These are phyloP conservation scores for Candida qinlingensis DNA, from an alignment of 805 yeast genomes.

Conservation along the genomic window DNA sequence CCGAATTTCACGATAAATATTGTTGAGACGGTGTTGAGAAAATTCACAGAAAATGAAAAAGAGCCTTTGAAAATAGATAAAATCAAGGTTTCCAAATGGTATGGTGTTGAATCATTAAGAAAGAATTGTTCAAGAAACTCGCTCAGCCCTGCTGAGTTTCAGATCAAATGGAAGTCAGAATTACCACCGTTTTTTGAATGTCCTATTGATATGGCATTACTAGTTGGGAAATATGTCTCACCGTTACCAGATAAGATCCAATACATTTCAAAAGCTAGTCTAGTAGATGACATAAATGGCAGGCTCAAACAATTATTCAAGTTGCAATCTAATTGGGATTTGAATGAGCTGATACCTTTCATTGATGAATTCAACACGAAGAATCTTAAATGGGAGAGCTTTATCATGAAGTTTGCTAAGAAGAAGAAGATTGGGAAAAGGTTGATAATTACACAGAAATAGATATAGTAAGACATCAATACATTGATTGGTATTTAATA, in stretches of 20 bases:
- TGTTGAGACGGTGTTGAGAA: slow-evolving; percentile 44
- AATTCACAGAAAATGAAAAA: slow-evolving; percentile 32
- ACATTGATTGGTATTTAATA: background rate
- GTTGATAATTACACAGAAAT: slow-evolving; percentile 28
- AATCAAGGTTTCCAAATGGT: slow-evolving; percentile 48
- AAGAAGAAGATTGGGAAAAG: slow-evolving; percentile 43
- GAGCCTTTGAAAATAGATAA: slow-evolving; percentile 36
- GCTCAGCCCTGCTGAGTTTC: slow-evolving; percentile 44
- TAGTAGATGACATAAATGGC: slow-evolving; percentile 43
- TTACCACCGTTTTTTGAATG: slow-evolving; percentile 62
- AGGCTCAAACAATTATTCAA: slow-evolving; percentile 51
- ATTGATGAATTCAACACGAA: slow-evolving; percentile 52
- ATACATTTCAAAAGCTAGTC: slow-evolving; percentile 42
- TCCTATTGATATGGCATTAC: slow-evolving; percentile 46
- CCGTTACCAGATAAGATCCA: slow-evolving; percentile 43
- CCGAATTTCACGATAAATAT: slow-evolving; percentile 36
- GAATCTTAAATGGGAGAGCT: slow-evolving; percentile 49
- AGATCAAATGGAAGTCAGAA: slow-evolving; percentile 56
- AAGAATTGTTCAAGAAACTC: slow-evolving; percentile 27
- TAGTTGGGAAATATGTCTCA: slow-evolving; percentile 50
- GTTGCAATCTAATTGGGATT: slow-evolving; percentile 52
- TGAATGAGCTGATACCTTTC: slow-evolving; percentile 60
- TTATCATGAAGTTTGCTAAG: slow-evolving; percentile 58
- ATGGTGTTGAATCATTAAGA: slow-evolving; percentile 50
- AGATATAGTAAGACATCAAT: background rate